Evolutionary conservation across 345 rosid species (phyloP).

Genomic region (Eucalyptus cloeziana): DNA sequence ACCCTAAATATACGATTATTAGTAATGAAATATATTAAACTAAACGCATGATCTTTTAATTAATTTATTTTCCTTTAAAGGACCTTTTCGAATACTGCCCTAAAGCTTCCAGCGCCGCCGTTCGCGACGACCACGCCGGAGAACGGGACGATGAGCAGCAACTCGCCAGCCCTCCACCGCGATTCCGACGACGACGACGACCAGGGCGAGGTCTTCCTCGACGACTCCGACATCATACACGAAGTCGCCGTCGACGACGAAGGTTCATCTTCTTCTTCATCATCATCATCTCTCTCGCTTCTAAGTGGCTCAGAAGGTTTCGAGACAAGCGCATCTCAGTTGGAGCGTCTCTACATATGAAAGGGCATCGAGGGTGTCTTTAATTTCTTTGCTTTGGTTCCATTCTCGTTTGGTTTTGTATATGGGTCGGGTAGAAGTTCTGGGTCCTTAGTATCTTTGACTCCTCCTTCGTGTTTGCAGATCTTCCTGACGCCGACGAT

Average conservation of each 20-base stretch:
- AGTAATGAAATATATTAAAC: background rate
- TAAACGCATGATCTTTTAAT: background rate
- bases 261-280: conserved; percentile 19
- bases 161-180: background rate
- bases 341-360: background rate
- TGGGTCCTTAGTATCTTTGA: background rate
- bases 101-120: background rate
- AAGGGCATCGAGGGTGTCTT: background rate
- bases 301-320: background rate
- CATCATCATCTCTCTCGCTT: background rate
- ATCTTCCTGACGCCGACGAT: conserved; percentile 73
- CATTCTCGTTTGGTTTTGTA: background rate
- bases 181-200: conserved; percentile 19
- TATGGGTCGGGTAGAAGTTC: background rate
- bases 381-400: background rate
- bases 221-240: conserved; percentile 59
- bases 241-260: conserved; percentile 71
- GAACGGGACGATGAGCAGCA: conserved; percentile 9
- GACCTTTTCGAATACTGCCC: background rate
- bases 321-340: background rate
- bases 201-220: conserved; percentile 52
- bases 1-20: background rate
- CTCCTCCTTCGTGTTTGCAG: conserved; percentile 4
- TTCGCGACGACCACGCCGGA: background rate
- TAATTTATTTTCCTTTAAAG: background rate